phyloP scores from a whole-genome alignment of 208 protist genomes.

The Crithidia sp. region DNA sequence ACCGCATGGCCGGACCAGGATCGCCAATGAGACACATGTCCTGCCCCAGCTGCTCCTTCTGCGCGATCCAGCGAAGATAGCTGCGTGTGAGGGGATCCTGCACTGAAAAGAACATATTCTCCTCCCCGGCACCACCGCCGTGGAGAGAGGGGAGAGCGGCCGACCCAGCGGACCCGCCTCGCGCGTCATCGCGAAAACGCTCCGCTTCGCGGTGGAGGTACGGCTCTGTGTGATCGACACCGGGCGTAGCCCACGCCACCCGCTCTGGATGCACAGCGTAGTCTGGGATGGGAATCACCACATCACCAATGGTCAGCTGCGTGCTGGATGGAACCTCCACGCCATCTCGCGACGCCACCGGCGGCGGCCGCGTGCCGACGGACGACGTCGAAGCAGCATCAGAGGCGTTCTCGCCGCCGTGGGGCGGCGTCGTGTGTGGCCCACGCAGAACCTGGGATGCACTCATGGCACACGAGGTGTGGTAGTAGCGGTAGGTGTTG shows the following conservation, averaged over 20 bases:
- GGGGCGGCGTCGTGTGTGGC: not conserved
- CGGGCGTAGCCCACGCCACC: constrained; percentile 60
- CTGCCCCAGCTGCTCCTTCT: constrained; percentile 93
- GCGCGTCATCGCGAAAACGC: not conserved
- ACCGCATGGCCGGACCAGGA: constrained; percentile 84
- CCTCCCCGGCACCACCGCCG: constrained; percentile 14
- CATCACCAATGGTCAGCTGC: constrained; percentile 78
- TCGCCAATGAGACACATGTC: constrained; percentile 96
- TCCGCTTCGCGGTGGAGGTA: constrained; percentile 23
- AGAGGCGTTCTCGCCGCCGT: not conserved
- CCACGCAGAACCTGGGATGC: not conserved
- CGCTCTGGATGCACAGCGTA: constrained; percentile 63
- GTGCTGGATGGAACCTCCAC: constrained; percentile 42
- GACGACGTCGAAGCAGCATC: not conserved
- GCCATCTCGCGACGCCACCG: constrained; percentile 17
- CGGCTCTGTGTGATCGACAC: constrained; percentile 33
- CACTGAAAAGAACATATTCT: constrained; percentile 70
- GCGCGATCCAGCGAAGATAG: constrained; percentile 91
- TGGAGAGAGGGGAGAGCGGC: constrained; percentile 17
- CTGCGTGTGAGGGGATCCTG: constrained; percentile 58
- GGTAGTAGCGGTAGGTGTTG: too few relatives aligned
- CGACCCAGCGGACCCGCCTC: too few relatives aligned
- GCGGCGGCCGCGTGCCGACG: not conserved
- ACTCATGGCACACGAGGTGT: not conserved
- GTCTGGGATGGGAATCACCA: constrained; percentile 65